These are phyloP conservation scores for Ustilago hordei DNA, from an alignment of 1,284 basidiomycete genomes.

Conservation along the genomic window DNA sequence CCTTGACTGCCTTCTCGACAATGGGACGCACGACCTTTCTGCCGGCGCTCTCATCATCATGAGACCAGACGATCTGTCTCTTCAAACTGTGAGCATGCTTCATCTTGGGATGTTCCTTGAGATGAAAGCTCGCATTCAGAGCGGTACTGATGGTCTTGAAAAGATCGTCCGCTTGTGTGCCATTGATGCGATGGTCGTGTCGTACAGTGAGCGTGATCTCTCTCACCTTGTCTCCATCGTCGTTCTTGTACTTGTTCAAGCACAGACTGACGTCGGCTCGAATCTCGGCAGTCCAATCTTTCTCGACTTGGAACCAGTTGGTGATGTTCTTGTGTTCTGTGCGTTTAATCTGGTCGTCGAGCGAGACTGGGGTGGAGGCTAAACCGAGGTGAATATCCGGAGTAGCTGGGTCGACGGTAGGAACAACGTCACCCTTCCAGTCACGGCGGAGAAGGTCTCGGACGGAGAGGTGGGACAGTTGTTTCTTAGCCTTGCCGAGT, in stretches of 20 bases:
- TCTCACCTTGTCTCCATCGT: constrained; percentile 32
- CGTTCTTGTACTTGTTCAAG: constrained; percentile 55
- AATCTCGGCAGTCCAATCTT: constrained; percentile 60
- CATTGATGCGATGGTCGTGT: constrained; percentile 44
- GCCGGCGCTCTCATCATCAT: constrained; percentile 41
- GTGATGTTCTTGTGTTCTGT: constrained; percentile 50
- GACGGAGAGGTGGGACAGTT: constrained; percentile 63
- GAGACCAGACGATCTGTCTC: constrained; percentile 54
- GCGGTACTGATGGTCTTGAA: constrained; percentile 42
- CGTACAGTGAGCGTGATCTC: constrained; percentile 57
- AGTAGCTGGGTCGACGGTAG: constrained; percentile 55
- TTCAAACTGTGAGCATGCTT: constrained; percentile 6
- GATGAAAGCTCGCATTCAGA: constrained; percentile 24
- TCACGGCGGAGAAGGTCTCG: constrained; percentile 68
- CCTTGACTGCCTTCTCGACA: constrained; percentile 58
- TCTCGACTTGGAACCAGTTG: constrained; percentile 66
- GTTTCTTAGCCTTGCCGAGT: constrained; percentile 62
- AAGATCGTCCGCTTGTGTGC: constrained; percentile 48
- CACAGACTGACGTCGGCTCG: constrained; percentile 54
- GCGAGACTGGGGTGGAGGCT: constrained; percentile 67
- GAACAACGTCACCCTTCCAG: constrained; percentile 69
- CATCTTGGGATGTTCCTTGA: constrained; percentile 29
- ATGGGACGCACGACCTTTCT: constrained; percentile 60
- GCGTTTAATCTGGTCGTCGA: constrained; percentile 66
- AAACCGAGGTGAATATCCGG: constrained; percentile 68